phyloP scores from a whole-genome alignment of 2,329 filamentous ascomycete species.

The Cladosporium sp. region DNA sequence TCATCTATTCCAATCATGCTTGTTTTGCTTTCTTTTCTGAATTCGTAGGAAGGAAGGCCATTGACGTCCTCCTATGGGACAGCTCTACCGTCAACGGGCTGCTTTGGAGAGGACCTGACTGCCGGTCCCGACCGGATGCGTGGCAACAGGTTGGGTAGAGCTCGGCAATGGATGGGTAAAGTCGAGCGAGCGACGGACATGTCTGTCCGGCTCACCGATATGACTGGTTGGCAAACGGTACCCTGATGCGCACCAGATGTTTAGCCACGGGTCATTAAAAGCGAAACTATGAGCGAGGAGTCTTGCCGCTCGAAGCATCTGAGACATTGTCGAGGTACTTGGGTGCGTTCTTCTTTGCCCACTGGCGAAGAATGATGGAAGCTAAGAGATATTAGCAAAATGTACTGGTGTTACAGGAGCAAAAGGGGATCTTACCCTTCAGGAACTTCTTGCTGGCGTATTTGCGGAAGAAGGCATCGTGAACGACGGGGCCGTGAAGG shows the following conservation, averaged over 20 bases:
- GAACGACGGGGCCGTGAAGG: conserved; percentile 79
- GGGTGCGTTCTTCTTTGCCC: conserved; percentile 64
- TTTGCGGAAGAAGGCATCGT: conserved; percentile 99
- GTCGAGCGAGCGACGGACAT: conserved; percentile 9
- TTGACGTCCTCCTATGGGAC: neutral
- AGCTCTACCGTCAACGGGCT: conserved; percentile 10
- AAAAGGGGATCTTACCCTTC: conserved; percentile 65
- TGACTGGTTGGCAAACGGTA: neutral
- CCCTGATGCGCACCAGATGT: conserved; percentile 9
- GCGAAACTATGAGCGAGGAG: conserved; percentile 26
- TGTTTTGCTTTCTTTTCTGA: conserved; percentile 5
- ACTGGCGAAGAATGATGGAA: conserved; percentile 84
- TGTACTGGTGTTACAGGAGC: conserved; percentile 16
- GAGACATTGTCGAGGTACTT: conserved; percentile 30
- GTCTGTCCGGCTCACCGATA: conserved; percentile 1
- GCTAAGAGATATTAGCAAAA: conserved; percentile 50
- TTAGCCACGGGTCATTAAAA: conserved; percentile 9
- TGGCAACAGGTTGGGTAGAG: neutral
- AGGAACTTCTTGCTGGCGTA: conserved; percentile 99
- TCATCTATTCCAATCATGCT: conserved; percentile 10
- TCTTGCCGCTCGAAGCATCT: conserved; percentile 28
- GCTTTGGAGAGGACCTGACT: neutral
- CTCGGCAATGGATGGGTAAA: neutral
- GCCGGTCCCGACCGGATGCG: conserved; percentile 2
- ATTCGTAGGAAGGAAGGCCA: conserved; percentile 6